A percentile compares a stretch with the other conserved stretches of the same genome.
phyloP scores from a whole-genome alignment of 202 grass and related monocot species.

The Carex sylvatica region DNA sequence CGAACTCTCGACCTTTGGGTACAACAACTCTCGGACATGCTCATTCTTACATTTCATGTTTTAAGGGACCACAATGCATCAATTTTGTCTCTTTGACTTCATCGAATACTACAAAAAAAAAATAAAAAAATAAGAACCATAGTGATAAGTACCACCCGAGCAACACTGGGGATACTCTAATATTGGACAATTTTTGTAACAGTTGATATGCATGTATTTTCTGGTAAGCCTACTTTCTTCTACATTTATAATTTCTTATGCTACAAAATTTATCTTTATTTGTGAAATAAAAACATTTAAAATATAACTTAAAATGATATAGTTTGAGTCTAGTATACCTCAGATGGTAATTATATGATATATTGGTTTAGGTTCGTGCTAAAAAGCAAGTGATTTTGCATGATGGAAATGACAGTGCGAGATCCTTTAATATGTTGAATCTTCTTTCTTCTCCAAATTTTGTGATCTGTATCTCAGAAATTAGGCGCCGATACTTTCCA shows the following conservation, averaged over 20 bases:
- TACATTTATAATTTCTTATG: neutral
- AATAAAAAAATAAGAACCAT: neutral
- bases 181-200: no score
- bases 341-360: neutral
- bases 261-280: no score
- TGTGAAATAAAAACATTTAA: neutral
- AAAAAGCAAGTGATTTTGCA: neutral
- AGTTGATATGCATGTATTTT: no score
- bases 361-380: neutral
- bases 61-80: no score
- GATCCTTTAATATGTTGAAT: neutral
- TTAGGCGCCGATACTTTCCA: neutral
- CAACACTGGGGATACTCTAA: no score
- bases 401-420: neutral
- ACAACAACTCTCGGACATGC: no score
- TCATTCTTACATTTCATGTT: no score
- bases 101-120: neutral
- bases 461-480: neutral
- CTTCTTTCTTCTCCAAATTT: neutral
- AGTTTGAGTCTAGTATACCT: neutral
- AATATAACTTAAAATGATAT: neutral
- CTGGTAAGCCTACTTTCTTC: no score
- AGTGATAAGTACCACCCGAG: neutral
- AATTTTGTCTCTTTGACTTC: neutral
- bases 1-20: no score